Conservation (phyloP, 768 basidiomycete species). For the Leccinum imitatum region DNA sequence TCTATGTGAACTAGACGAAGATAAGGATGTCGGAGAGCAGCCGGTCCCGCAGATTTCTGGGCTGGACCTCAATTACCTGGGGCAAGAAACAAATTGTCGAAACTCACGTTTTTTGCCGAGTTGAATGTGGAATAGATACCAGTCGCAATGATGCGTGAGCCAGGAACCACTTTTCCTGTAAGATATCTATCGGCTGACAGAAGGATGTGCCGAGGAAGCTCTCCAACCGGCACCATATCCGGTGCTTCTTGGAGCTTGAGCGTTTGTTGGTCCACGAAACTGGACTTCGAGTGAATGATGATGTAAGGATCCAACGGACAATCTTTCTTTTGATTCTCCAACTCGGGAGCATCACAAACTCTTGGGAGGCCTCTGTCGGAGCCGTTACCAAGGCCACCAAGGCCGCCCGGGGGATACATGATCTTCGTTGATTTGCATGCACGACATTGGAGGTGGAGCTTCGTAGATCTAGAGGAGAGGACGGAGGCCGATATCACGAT, state of each 20-base stretch:
- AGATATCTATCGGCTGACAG: constrained; percentile 89
- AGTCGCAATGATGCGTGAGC: constrained; percentile 91
- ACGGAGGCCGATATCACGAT: constrained; percentile 98
- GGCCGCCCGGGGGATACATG: constrained; percentile 71
- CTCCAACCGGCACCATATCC: constrained; percentile 99
- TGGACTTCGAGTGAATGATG: constrained; percentile 91
- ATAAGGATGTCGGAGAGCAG: constrained; percentile 92
- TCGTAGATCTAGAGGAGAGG: constrained; percentile 89
- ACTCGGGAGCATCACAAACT: constrained; percentile 76
- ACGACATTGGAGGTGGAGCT: constrained; percentile 90
- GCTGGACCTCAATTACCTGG: neutral
- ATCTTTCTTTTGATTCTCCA: constrained; percentile 86
- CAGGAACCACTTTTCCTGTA: constrained; percentile 92
- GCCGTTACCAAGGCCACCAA: constrained; percentile 87
- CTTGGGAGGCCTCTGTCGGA: constrained; percentile 84
- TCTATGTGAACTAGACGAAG: constrained; percentile 92
- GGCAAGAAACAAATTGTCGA: neutral
- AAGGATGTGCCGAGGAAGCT: constrained; percentile 93
- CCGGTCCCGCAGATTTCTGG: constrained; percentile 78
- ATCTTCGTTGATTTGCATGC: constrained; percentile 80
- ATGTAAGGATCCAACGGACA: constrained; percentile 96
- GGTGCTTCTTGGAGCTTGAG: constrained; percentile 98
- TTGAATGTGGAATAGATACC: constrained; percentile 98
- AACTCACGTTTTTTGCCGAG: constrained; percentile 74
- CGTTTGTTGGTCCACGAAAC: constrained; percentile 93